Evolutionary conservation across 345 rosid species (phyloP).

Genomic region (Syzygium jambos): DNA sequence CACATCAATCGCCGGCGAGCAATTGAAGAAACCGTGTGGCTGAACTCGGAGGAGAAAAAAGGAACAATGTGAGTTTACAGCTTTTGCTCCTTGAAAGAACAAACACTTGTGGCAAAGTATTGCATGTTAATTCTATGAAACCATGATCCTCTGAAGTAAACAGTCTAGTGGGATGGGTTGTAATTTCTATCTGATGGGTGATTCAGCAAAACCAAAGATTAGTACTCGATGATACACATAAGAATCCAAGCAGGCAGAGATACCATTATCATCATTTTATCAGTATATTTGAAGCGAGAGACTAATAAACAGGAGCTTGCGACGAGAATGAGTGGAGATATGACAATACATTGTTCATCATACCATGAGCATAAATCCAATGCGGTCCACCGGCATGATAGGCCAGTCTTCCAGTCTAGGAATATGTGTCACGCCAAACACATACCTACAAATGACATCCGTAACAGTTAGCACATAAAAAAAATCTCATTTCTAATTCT

Average conservation of each 20-base stretch:
- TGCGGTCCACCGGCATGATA: conserved; percentile 63
- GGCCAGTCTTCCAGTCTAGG: conserved; percentile 83
- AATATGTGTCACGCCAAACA: conserved; percentile 60
- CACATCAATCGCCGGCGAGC: conserved; percentile 62
- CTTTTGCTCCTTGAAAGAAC: neutral
- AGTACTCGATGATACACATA: neutral
- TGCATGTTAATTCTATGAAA: neutral
- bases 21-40: conserved; percentile 78
- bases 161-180: neutral
- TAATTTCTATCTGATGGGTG: neutral
- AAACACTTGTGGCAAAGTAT: neutral
- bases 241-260: neutral
- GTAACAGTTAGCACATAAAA: neutral
- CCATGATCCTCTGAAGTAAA: neutral
- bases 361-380: conserved; percentile 67
- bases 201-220: no score
- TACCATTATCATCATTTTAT: neutral
- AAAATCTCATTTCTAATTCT: neutral
- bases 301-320: neutral
- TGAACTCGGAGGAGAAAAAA: conserved; percentile 12
- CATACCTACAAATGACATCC: conserved; percentile 34
- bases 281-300: neutral
- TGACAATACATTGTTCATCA: neutral
- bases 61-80: neutral
- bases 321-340: neutral